These are phyloP conservation scores for Trametes versicolor DNA, from an alignment of 1,284 basidiomycete genomes.

Conservation along the genomic window DNA sequence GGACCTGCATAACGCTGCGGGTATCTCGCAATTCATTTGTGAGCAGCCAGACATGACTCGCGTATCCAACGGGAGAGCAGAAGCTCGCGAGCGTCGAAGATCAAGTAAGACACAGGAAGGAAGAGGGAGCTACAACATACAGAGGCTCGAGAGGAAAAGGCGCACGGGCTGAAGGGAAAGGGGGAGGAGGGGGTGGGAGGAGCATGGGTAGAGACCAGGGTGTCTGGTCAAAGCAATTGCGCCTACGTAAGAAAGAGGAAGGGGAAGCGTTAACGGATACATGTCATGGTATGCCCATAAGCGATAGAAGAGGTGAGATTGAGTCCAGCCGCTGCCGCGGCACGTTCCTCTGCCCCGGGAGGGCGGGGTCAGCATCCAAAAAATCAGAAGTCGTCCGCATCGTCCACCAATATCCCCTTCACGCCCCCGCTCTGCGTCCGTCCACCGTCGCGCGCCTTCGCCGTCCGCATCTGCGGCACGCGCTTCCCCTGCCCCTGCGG, in stretches of 20 bases:
- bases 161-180: background rate
- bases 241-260: slow-evolving; percentile 1
- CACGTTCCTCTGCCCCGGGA: background rate
- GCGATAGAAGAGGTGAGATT: slow-evolving; percentile 4
- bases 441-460: slow-evolving; percentile 78
- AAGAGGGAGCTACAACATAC: slow-evolving; percentile 14
- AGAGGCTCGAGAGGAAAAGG: background rate
- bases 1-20: background rate
- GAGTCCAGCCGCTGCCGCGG: slow-evolving; percentile 1
- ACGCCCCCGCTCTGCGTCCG: slow-evolving; percentile 85
- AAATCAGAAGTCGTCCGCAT: slow-evolving; percentile 46
- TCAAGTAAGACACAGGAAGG: background rate
- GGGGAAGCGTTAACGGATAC: slow-evolving; percentile 15
- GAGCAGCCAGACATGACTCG: slow-evolving; percentile 13
- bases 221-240: background rate
- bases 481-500: slow-evolving; percentile 43
- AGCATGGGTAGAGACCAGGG: background rate
- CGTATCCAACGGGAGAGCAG: slow-evolving; percentile 19
- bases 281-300: slow-evolving; percentile 18
- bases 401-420: slow-evolving; percentile 60
- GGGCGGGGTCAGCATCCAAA: background rate
- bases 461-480: slow-evolving; percentile 65
- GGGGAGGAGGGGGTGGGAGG: background rate
- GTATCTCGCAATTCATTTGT: slow-evolving; percentile 10
- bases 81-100: slow-evolving; percentile 6